Evolutionary conservation across 2,329 filamentous ascomycete species (phyloP), one percentile per base, ranked within the genome.

Genomic region (Mycosphaerella sp.): DNA sequence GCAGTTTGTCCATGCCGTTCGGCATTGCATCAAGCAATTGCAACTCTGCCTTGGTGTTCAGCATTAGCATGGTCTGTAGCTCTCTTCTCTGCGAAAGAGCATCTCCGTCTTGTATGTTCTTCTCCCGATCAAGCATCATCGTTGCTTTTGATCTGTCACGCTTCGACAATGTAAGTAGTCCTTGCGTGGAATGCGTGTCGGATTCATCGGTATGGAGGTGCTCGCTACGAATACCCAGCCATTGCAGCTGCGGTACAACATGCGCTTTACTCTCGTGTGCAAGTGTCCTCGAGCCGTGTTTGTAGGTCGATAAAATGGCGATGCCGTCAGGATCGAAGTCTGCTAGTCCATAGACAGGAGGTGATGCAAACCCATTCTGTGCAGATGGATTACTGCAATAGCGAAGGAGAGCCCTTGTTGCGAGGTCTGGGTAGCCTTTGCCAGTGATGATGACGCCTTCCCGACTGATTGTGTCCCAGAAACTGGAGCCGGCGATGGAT

Each of bases 351-450:
- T 80, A 76, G 6, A 87, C 78, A 1, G 80, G 78, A 12, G 72
- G 68, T 6, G 67, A 58, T 4, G 59, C 47, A 28, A 66, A 66
- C 34, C 58, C 59, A 17, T 85, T 67, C 0, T 67, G 63, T 0
- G 79, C 77, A 16, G 70, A 71, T 7, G 66, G 67, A 0, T 60
- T 65, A 34, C 78, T 74, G 1, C 89, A 49, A 10, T 73, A 65
- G 37, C 75, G 74, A 1, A 91, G 70, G 47, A 91, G 83, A 13
- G 75, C 75, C 6, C 85, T 75, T 0, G 86, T 89, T 1, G 78
- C 76, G 42, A 91, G 71, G 59, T 93, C 88, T 0, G 88, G 87
- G 62, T 89, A 93, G 1, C 88, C 88, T 73, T 90, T 93, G 0
- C 82, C 87, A 3, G 87, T 90, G 17, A 90, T 61, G 0, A 88